Percentiles rank a stretch among this genome's conserved stretches.
Conservation (phyloP, 805 yeast species). For the Wickerhamiella shivajii region DNA sequence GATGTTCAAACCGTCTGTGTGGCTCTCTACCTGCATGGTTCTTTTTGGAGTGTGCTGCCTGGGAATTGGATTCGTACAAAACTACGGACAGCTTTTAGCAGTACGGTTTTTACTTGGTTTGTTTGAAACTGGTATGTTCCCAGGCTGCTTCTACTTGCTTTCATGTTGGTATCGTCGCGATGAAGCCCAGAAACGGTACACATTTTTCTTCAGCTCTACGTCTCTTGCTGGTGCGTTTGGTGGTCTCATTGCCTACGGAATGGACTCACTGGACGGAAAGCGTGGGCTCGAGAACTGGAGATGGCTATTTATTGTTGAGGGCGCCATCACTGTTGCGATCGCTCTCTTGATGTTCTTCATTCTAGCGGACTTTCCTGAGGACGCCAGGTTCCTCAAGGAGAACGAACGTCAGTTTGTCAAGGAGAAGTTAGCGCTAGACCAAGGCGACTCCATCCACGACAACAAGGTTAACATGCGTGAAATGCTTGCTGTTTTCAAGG, state of each 20-base stretch:
- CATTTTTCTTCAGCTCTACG: conserved; percentile 56
- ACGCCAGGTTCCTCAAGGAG: conserved; percentile 37
- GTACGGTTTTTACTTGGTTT: conserved; percentile 54
- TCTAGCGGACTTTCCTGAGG: conserved; percentile 62
- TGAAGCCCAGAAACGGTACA: conserved; percentile 56
- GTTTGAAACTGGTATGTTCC: conserved; percentile 59
- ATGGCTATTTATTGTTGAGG: conserved; percentile 43
- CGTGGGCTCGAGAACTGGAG: conserved; percentile 37
- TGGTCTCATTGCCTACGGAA: conserved; percentile 56
- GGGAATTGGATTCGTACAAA: conserved; percentile 49
- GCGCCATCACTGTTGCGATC: conserved; percentile 25
- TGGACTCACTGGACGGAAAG: conserved; percentile 37
- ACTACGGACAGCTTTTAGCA: conserved; percentile 43
- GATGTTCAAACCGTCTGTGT: conserved; percentile 44
- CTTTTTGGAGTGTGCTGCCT: conserved; percentile 50
- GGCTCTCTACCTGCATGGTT: conserved; percentile 46
- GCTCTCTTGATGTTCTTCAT: conserved; percentile 31
- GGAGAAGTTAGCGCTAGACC: conserved; percentile 43
- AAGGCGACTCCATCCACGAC: conserved; percentile 36
- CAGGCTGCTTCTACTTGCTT: conserved; percentile 57
- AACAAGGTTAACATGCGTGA: conserved; percentile 33
- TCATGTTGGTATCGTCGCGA: conserved; percentile 48
- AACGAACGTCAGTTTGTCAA: conserved; percentile 43
- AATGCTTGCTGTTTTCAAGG: conserved; percentile 38
- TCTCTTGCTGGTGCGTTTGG: conserved; percentile 69